These are phyloP conservation scores for Colletotrichum chrysophilum DNA, from an alignment of 2,329 filamentous ascomycete genomes.

Conservation along the genomic window DNA sequence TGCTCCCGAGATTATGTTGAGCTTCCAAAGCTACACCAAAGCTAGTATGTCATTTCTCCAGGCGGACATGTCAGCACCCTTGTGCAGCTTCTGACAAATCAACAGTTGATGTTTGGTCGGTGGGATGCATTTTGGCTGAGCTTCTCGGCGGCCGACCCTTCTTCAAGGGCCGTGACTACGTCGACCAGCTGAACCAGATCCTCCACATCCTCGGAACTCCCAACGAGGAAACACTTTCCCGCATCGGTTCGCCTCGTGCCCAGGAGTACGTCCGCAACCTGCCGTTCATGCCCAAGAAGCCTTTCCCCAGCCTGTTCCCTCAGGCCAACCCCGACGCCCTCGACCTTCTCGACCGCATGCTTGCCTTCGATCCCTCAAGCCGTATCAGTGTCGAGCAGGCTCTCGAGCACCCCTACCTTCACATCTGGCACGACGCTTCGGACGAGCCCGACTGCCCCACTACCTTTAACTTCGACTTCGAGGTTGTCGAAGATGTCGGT, in stretches of 20 bases:
- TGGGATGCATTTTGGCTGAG: conserved; percentile 96
- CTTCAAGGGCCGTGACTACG: conserved; percentile 99
- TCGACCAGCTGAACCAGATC: conserved; percentile 99
- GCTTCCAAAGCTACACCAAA: conserved; percentile 99
- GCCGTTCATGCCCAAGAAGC: conserved; percentile 91
- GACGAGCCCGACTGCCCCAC: conserved; percentile 94
- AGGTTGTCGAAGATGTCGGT: conserved; percentile 91
- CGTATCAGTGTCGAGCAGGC: conserved; percentile 95
- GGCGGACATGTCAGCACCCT: background rate
- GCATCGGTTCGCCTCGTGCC: conserved; percentile 93
- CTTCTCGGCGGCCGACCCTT: conserved; percentile 95
- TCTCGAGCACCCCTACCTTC: conserved; percentile 93
- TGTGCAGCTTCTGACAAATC: background rate
- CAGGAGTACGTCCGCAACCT: conserved; percentile 99
- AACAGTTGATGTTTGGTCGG: conserved; percentile 97
- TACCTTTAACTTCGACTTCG: conserved; percentile 98
- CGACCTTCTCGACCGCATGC: conserved; percentile 94
- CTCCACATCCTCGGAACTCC: conserved; percentile 97
- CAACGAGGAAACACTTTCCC: conserved; percentile 89
- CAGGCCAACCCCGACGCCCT: conserved; percentile 95
- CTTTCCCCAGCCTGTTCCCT: conserved; percentile 87
- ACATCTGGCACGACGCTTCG: conserved; percentile 97
- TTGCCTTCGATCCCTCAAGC: conserved; percentile 92
- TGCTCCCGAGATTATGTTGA: conserved; percentile 98
- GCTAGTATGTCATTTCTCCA: conserved; percentile 76